Conservation (phyloP, 371 early-diverging fungal genomes). For the Mortierella sp. region DNA sequence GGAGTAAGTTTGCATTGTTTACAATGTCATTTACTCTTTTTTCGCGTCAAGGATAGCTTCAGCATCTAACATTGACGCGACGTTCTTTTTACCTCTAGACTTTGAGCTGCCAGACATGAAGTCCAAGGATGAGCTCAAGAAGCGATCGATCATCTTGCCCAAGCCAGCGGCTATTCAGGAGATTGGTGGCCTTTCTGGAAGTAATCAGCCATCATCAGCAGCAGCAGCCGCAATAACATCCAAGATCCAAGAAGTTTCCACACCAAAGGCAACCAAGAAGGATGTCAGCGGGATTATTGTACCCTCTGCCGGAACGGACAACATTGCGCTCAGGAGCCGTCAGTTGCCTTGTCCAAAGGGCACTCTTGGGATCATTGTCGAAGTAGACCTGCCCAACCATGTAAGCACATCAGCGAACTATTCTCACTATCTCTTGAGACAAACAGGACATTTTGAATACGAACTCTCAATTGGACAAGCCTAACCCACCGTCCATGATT, state of each 20-base stretch:
- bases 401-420: constrained; percentile 17
- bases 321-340: constrained; percentile 27
- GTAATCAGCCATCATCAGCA: neutral
- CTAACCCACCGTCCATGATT: neutral
- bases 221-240: neutral
- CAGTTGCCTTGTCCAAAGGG: constrained; percentile 39
- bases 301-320: constrained; percentile 31
- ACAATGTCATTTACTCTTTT: neutral
- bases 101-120: constrained; percentile 71
- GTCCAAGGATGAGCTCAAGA: constrained; percentile 72
- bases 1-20: constrained; percentile 38
- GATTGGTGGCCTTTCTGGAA: neutral
- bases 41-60: neutral
- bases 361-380: constrained; percentile 49
- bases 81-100: constrained; percentile 54
- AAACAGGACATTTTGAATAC: neutral
- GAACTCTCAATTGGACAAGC: neutral
- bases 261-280: neutral
- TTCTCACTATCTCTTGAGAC: neutral
- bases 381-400: constrained; percentile 47
- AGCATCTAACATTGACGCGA: neutral
- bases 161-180: constrained; percentile 66
- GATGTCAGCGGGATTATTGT: constrained; percentile 2
- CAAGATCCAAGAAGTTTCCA: neutral
- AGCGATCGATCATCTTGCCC: constrained; percentile 69